Evolutionary conservation across 2,329 filamentous ascomycete genomes (phyloP), one percentile per base, ranked within the genome.

Genomic region (Neonectria magnoliae): DNA sequence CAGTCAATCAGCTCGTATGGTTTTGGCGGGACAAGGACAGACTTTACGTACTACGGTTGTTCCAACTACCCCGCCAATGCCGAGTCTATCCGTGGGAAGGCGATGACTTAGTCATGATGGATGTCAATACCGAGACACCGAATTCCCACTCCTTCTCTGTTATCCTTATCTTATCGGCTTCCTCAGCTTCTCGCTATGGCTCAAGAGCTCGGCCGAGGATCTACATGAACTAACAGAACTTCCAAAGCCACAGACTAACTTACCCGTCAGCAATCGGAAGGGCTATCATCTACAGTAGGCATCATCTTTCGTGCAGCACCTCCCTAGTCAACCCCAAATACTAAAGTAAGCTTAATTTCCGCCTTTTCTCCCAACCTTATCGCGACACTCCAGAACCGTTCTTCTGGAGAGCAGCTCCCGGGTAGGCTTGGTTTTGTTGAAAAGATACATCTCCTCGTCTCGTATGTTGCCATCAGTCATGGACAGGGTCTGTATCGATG

Each of bases 1-100:
- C 62, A 50, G 36, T 68, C 57, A 50, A 50, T 61, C 67, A 65
- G 67, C 47, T 57, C 50, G 59, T 52, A 33, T 41, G 20, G 42
- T 51, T 57, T 42, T 70, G 70, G 68, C 67, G 70, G 67, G 62
- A 62, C 44, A 62, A 56, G 45, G 57, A 60, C 60, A 70, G 65
- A 55, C 54, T 62, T 57, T 62, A 38, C 53, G 53, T 60, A 25
- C 25, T 6, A 25, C 25, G 1, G 6, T 25, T 3, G 25, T 25
- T 63, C 61, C 62, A 57, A 68, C 64, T 71, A 69, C 73, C 72
- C 72, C 73, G 70, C 73, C 72, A 75, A 74, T 70, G 70, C 73
- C 73, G 73, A 73, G 70, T 57, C 65, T 75, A 75, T 72, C 68
- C 69, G 68, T 27, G n/a, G 4, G 5, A 45, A 55, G 27, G 38